Base-by-base conservation (phyloP, 1,284 basidiomycete genomes). In the Tylopilus orsonianus region DNA sequence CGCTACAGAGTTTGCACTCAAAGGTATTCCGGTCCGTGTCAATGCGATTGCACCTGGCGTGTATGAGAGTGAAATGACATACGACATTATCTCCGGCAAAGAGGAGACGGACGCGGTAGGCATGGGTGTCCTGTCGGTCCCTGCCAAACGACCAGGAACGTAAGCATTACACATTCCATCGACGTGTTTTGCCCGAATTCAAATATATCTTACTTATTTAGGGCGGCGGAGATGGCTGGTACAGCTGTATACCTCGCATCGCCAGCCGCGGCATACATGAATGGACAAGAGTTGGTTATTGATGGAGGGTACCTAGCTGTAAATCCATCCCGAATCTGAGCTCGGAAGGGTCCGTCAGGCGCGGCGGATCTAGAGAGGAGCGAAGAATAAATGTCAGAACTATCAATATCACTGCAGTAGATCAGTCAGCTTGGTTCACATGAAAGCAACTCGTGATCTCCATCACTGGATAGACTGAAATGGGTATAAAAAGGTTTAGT, bases 11-110 rank as follows among this genome's bases (percentile, higher is more conserved):
- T 75, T 88, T 47, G 81, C 81, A 2, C 69, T 89, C 46, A 81
- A 83, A 57, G 73, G 75, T 18, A 75, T 88, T 16, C 78, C 81
- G 3, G 78, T 91, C 20, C 84, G 86, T 43, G 80, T 90, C 12
- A 79, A 77, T 54, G 71, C 74, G 8, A 78, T 91, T 44, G 81
- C 88, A 8, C 88, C 89, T 10, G 86, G 85, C 5, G 80, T 83
- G 9, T 89, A 83, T 55, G 80, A 75, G 50, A 86, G 84, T 2
- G 87, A 89, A 66, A 85, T 92, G 85, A 90, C 87, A 0, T 55
- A 58, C n/a, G 72, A 71, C 47, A 63, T 60, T 1, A 79, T 86
- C 36, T 60, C 62, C 26, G 70, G 72, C 19, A 79, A 77, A 44
- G 60, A 72, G 27, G 77, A 80, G 12, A 65, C 59, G 4, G 77